Percentiles rank a stretch among this genome's conserved stretches.
Evolutionary conservation across 257 asterid genomes (phyloP).

Genomic region (Orobanche coerulescens): DNA sequence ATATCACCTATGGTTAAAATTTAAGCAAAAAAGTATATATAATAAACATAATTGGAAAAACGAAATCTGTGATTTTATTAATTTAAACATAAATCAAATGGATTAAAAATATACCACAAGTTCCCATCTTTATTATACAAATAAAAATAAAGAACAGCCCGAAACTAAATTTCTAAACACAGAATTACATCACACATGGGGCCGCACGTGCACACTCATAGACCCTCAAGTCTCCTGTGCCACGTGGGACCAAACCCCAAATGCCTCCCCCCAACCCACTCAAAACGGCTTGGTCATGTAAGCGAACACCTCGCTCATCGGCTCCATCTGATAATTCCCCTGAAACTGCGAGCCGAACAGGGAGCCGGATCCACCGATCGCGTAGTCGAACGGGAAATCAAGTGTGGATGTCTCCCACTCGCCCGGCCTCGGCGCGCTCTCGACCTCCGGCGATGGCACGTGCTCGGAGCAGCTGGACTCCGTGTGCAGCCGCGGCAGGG

Average conservation of each 20-base stretch:
- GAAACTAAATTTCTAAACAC: slow-evolving; percentile 1
- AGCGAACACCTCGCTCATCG: slow-evolving; percentile 55
- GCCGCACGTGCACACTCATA: slow-evolving; percentile 55
- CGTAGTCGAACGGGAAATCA: slow-evolving; percentile 45
- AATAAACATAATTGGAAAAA: no score
- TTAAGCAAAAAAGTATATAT: no score
- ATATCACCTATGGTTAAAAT: no score
- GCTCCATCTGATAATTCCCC: slow-evolving; percentile 42
- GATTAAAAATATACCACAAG: no score
- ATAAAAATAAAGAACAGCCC: not conserved
- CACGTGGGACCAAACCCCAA: slow-evolving; percentile 25
- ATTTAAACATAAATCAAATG: not conserved
- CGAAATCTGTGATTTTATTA: no score
- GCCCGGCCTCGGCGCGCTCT: slow-evolving; percentile 52
- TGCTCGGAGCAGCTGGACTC: slow-evolving; percentile 84
- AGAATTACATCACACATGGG: not conserved
- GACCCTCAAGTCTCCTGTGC: slow-evolving; percentile 48
- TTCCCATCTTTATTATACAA: not conserved
- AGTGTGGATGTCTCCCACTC: slow-evolving; percentile 56
- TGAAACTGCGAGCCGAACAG: slow-evolving; percentile 36
- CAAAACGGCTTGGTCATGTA: slow-evolving; percentile 56
- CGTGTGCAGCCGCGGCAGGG: slow-evolving; percentile 64
- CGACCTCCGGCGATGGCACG: slow-evolving; percentile 82
- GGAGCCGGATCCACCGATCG: slow-evolving; percentile 23
- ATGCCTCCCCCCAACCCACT: not conserved